phyloP scores from a whole-genome alignment of 1,139 yeast species.

The Yamadazyma diddensiae region DNA sequence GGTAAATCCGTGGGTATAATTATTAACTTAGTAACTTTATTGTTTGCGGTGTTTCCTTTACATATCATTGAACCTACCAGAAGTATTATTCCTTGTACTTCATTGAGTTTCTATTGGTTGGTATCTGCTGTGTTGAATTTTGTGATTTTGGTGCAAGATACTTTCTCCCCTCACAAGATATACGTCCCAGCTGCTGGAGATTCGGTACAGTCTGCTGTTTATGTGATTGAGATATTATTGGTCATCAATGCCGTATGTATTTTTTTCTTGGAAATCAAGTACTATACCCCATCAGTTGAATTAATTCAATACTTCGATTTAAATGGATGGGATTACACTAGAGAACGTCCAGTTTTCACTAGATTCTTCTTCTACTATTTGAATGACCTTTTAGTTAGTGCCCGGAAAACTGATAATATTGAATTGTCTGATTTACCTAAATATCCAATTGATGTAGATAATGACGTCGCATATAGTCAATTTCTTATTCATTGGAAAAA shows the following conservation, averaged over 20 bases:
- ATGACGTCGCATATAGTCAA: slow-evolving; percentile 18
- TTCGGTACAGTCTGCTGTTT: slow-evolving; percentile 12
- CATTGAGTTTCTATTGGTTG: slow-evolving; percentile 33
- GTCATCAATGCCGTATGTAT: slow-evolving; percentile 29
- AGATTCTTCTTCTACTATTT: slow-evolving; percentile 24
- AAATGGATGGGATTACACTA: slow-evolving; percentile 27
- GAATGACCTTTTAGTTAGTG: slow-evolving; percentile 19
- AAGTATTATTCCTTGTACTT: slow-evolving; percentile 24
- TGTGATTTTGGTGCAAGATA: slow-evolving; percentile 27
- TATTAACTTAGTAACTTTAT: slow-evolving; percentile 14
- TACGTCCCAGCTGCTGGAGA: slow-evolving; percentile 17
- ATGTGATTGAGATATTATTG: slow-evolving; percentile 18
- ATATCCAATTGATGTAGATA: slow-evolving; percentile 18
- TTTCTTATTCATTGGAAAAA: slow-evolving; percentile 23
- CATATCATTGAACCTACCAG: slow-evolving; percentile 34
- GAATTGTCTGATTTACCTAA: slow-evolving; percentile 24
- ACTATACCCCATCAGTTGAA: slow-evolving; percentile 45
- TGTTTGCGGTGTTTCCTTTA: slow-evolving; percentile 24
- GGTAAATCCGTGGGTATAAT: slow-evolving; percentile 9
- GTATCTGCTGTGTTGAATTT: slow-evolving; percentile 16
- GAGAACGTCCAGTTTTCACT: slow-evolving; percentile 23
- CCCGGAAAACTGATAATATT: slow-evolving; percentile 20
- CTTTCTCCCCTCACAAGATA: slow-evolving; percentile 26
- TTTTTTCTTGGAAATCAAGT: slow-evolving; percentile 34
- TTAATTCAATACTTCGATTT: slow-evolving; percentile 36